These are phyloP conservation scores for Trichoderma sp. DNA, from an alignment of 2,329 filamentous ascomycete genomes.

Conservation along the genomic window DNA sequence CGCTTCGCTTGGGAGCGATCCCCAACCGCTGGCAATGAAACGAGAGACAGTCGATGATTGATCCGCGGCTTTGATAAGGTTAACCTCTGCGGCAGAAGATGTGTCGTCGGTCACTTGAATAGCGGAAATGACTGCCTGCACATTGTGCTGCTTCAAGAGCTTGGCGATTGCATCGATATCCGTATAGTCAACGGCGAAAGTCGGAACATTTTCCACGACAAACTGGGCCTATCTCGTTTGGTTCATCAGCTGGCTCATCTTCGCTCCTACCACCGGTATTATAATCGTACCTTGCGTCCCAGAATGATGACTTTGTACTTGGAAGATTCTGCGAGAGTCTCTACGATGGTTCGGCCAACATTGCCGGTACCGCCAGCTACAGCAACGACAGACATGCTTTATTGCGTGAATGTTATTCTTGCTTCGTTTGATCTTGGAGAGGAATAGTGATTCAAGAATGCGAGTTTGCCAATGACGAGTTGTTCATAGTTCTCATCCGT, in stretches of 20 bases:
- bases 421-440: background rate
- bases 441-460: too few relatives aligned
- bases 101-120: slow-evolving; percentile 32
- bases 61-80: slow-evolving; percentile 44
- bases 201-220: background rate
- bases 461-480: background rate
- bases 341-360: slow-evolving; percentile 45
- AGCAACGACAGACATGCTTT: slow-evolving; percentile 28
- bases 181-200: slow-evolving; percentile 27
- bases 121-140: slow-evolving; percentile 44
- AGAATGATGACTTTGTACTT: slow-evolving; percentile 36
- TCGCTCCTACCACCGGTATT: background rate
- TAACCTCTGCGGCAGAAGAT: slow-evolving; percentile 35
- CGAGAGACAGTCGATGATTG: slow-evolving; percentile 35
- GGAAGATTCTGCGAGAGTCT: slow-evolving; percentile 35
- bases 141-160: slow-evolving; percentile 33
- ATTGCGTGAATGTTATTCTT: background rate
- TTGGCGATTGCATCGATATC: slow-evolving; percentile 26
- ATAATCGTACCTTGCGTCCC: background rate
- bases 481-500: rapidly evolving
- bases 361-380: slow-evolving; percentile 41
- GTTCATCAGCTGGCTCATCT: background rate
- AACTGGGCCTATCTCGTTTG: background rate
- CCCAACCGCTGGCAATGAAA: slow-evolving; percentile 43
- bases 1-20: slow-evolving; percentile 5